Base-by-base conservation (phyloP, 2,329 filamentous ascomycete species). In the Apiospora malaysiana region DNA sequence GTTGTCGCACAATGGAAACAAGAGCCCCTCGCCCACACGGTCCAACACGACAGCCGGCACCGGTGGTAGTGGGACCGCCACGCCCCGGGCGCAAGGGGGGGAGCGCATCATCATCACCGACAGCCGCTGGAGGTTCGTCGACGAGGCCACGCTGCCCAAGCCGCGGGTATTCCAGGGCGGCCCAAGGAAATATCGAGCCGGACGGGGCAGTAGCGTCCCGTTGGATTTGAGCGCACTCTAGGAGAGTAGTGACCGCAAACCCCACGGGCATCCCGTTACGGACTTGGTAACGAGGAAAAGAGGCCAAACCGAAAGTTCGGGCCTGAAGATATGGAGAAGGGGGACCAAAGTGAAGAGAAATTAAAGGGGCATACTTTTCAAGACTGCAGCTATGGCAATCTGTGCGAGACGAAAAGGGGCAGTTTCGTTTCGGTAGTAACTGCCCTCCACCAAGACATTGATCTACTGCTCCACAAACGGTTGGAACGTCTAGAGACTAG, bases 181-280 rank as follows among this genome's bases (percentile, higher is more conserved):
- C 4, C 83, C 87, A 25, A 94, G 92, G 80, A 90, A 90, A 79
- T 99, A 98, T 82, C 88, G 95, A 73, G 96, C 96, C 46, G 96
- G 96, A 10, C 89, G 95, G 79, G 95, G 94, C 43, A 98, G 94
- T 83, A 98, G 93, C 84, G 95, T 98, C 75, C 96, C 96, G 42
- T 84, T 98, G 76, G 94, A 98, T 84, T 82, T 99, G 78, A 89
- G 85, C 74, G 85, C 87, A 18, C 86, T 92, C 65, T 83, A 80
- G 77, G 68, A 25, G 40, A 70, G 73, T 37, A 18, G 42, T 46
- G 37, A 68, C 6, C 40, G 32, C 49, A 27, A 43, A 21, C 56
- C 23, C n/a, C 40, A 66, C n/a, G 65, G 43, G 42, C 32, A 45
- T 8, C n/a, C 12, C 8, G 65, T 9, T 43, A 23, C 40, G 18